phyloP scores from a whole-genome alignment of 2,329 filamentous ascomycete species.

The Pseudocercospora cruenta region DNA sequence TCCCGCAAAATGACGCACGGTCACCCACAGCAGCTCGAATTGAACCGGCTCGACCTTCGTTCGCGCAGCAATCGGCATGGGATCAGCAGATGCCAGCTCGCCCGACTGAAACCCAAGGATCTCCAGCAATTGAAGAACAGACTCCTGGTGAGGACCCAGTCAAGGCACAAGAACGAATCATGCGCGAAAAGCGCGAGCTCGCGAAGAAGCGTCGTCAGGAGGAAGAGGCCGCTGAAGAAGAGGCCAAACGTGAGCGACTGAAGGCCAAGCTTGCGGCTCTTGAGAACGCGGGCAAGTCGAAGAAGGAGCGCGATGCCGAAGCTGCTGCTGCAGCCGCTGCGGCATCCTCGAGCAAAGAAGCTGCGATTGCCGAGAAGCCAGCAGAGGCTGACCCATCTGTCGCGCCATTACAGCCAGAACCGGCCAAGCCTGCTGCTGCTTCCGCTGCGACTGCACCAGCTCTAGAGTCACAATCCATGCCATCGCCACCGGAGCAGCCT shows the following conservation, averaged over 20 bases:
- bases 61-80: conserved; percentile 38
- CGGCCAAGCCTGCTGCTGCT: conserved; percentile 26
- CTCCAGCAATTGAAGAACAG: conserved; percentile 17
- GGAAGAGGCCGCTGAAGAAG: conserved; percentile 35
- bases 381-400: conserved; percentile 18
- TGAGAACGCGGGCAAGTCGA: conserved; percentile 38
- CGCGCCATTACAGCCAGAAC: conserved; percentile 11
- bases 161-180: conserved; percentile 64
- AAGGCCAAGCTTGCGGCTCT: conserved; percentile 41
- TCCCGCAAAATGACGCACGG: conserved; percentile 11
- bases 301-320: conserved; percentile 40
- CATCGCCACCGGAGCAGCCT: conserved; percentile 17
- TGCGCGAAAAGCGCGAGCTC: conserved; percentile 45
- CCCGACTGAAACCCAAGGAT: conserved; percentile 18
- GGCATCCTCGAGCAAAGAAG: conserved; percentile 20
- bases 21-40: conserved; percentile 26
- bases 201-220: conserved; percentile 36
- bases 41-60: conserved; percentile 27
- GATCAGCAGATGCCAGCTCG: conserved; percentile 39
- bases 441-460: conserved; percentile 21
- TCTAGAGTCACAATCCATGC: conserved; percentile 25
- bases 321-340: conserved; percentile 33
- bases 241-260: conserved; percentile 37
- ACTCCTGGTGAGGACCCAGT: conserved; percentile 59
- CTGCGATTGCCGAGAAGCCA: conserved; percentile 16